A percentile compares a stretch with the other conserved stretches of the same genome.
Conservation (phyloP, 1,284 basidiomycete genomes). For the Neotropicomus parvogracilis region DNA sequence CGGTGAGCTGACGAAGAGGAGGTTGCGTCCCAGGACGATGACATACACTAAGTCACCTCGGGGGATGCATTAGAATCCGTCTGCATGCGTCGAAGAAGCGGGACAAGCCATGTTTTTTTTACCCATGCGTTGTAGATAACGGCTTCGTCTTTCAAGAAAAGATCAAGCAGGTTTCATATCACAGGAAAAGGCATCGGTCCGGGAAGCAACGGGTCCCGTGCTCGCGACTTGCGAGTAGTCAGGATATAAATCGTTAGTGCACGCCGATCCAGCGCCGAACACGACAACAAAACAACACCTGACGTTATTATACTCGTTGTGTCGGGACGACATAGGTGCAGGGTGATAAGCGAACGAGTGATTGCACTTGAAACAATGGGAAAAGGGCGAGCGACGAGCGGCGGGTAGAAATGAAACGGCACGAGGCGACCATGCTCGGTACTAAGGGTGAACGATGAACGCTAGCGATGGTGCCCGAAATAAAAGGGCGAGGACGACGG, state of each 20-base stretch:
- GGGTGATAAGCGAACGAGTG: no score
- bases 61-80: not conserved
- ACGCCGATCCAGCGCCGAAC: no score
- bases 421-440: no score
- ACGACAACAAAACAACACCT: no score
- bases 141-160: constrained; percentile 31
- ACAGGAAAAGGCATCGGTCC: constrained; percentile 33
- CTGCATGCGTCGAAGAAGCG: not conserved
- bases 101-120: constrained; percentile 30
- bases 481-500: no score
- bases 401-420: no score
- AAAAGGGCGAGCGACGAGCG: no score
- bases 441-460: no score
- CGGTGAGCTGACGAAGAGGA: constrained; percentile 33
- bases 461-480: no score
- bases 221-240: constrained; percentile 12
- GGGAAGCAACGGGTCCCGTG: constrained; percentile 26
- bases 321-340: no score
- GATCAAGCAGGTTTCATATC: constrained; percentile 32
- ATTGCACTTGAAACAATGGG: no score
- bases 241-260: constrained; percentile 21
- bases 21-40: constrained; percentile 27
- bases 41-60: constrained; percentile 32
- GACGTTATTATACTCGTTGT: no score
- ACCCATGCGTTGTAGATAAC: constrained; percentile 33